Conservation (phyloP, 192 early-diverging fungal species). For the Jimgerdemannia lactiflua region DNA sequence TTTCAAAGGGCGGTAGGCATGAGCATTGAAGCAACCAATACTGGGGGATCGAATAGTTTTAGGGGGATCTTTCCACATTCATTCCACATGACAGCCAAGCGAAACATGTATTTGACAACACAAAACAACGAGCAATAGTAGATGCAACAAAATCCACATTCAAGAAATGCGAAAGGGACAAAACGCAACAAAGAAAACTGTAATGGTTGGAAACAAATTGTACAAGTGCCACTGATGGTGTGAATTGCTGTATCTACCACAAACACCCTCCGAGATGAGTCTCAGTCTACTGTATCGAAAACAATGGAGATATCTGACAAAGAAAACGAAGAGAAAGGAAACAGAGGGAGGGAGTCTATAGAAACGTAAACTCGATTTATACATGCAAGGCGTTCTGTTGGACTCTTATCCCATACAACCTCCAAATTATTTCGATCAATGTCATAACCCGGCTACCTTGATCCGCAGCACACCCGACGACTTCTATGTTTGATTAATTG, state of each 20-base stretch:
- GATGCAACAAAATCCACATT: background rate
- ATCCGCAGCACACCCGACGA: background rate
- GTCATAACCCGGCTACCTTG: too few relatives aligned
- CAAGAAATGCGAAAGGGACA: background rate
- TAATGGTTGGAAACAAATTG: background rate
- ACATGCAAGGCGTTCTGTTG: background rate
- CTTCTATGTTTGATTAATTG: background rate
- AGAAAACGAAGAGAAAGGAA: background rate
- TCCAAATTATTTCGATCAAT: too few relatives aligned
- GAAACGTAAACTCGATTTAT: background rate
- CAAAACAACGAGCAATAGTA: too few relatives aligned
- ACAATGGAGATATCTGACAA: background rate
- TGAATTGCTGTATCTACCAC: background rate
- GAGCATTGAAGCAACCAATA: too few relatives aligned
- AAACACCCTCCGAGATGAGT: background rate
- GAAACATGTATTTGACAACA: background rate
- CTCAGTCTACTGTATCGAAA: background rate
- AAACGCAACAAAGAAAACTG: background rate
- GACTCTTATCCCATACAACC: too few relatives aligned
- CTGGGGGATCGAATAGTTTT: too few relatives aligned
- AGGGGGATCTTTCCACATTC: too few relatives aligned
- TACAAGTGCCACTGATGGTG: background rate
- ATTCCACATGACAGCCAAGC: background rate
- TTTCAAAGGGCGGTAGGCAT: background rate
- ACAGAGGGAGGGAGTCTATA: background rate